phyloP scores from a whole-genome alignment of 179 eudicot species.

The Carnegiea gigantea region DNA sequence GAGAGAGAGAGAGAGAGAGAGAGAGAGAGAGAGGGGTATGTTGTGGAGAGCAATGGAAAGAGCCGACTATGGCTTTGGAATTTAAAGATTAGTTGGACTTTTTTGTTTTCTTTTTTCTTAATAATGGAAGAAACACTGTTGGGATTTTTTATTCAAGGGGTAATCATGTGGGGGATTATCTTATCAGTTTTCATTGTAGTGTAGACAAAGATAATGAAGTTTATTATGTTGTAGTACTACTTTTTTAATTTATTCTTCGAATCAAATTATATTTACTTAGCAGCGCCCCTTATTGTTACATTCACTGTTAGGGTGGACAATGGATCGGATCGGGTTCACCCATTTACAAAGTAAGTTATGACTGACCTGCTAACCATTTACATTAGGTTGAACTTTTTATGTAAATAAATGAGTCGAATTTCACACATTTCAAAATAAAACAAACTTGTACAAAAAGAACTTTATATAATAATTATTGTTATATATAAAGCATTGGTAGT shows the following conservation, averaged over 20 bases:
- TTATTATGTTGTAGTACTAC: not conserved
- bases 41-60: conserved; percentile 3
- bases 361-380: no score
- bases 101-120: not conserved
- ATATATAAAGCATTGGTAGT: no score
- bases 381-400: no score
- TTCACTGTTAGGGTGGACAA: no score
- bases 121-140: not conserved
- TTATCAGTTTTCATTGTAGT: not conserved
- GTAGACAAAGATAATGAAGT: not conserved
- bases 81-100: conserved; percentile 2
- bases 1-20: not conserved
- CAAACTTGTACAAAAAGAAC: no score
- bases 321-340: no score
- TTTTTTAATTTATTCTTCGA: not conserved
- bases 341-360: no score
- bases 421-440: no score
- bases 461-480: no score
- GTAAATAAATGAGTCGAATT: no score
- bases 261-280: not conserved
- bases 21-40: not conserved
- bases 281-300: no score
- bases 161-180: not conserved
- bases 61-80: not conserved
- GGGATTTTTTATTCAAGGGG: not conserved